Evolutionary conservation across 2,329 filamentous ascomycete genomes (phyloP), one percentile per base, ranked within the genome.

Genomic region (Fusarium algeriense): DNA sequence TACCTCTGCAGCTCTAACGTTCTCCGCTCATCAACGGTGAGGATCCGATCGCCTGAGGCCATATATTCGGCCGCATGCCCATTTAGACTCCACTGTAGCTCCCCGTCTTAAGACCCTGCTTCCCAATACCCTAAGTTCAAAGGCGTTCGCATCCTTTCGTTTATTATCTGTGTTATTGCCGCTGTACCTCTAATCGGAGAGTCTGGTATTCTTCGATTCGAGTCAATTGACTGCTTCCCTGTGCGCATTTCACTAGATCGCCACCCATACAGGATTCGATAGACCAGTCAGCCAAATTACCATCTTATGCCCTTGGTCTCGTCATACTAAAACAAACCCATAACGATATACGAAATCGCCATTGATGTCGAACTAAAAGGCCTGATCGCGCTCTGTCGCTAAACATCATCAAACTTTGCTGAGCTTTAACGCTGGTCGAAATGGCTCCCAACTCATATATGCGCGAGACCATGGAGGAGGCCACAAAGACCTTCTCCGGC

Each of bases 391-490:
- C 75, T 62, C 69, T 69, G 76, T 73, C 75, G 76, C 76, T 56
- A 23, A 64, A 63, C 62, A 55, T 50, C 49, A 64, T 54, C 59
- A 35, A n/a, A 52, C 43, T 40, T 35, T 54, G 46, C 69, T 64
- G 64, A 78, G 67, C 77, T 70, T 57, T 55, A 55, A 74, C 69
- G 75, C 75, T 75, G 75, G 73, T 75, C 78, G 75, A 78, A 67
- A 87, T 87, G 85, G 81, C 81, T 75, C 78, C 81, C 63, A 77
- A 78, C 50, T 61, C 77, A 52, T 73, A 78, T 55, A 69, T 84
- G 41, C 76, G 77, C 50, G 75, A 77, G 52, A 74, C 77, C 55
- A 74, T 78, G 64, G 78, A 77, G 37, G 79, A 78, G 45, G 81
- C 81, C 38, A 74, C 81, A 37, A 75, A 69, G 40, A 76, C 78